Base-by-base conservation (phyloP, 2,329 filamentous ascomycete genomes). In the Zalaria obscura region DNA sequence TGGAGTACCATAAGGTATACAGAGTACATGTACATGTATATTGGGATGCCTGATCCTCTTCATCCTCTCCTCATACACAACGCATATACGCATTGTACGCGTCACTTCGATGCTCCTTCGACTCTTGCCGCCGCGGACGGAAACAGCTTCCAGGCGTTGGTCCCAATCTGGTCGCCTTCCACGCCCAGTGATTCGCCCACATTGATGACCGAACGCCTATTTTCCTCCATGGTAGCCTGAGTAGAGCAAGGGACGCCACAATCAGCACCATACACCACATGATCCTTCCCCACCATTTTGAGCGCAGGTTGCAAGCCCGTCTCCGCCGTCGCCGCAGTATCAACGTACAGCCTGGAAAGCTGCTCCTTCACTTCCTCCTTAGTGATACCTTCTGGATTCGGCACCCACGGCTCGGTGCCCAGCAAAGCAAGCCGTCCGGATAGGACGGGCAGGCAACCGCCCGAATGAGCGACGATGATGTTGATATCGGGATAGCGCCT, bases 381-480 rank as follows among this genome's bases (percentile, higher is more conserved):
- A 2, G 11, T 38, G 8, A 38, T 38, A 3, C 27, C 27, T 27
- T 38, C 36, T 7, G 11, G 36, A 25, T 38, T 38, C 11, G 36
- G 36, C 11, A 38, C 36, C 36, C 36, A 38, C 25, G 36, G 11
- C 36, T 38, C 36, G 8, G 36, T 38, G n/a, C 36, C 36, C n/a
- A 38, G 36, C 11, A 38, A 26, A 11, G 25, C 25, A 2, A 38
- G 27, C 5, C 36, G n/a, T 25, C 36, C 36, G 7, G 36, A 25
- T 7, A 38, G 36, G 9, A 38, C 26, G n/a, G 36, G 36, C 11
- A 38, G 4, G 7, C 11, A 11, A 10, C 36, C 36, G 36, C 36
- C 36, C 5, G 36, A 38, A 27, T 38, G 36, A 7, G 36, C 36
- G 3, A 38, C 26, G 11, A 38, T 25, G 7, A 38, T 25, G 7